Percentiles rank a stretch among this genome's conserved stretches.
phyloP scores from a whole-genome alignment of 257 asterid species.

The Hygrophila difformis region DNA sequence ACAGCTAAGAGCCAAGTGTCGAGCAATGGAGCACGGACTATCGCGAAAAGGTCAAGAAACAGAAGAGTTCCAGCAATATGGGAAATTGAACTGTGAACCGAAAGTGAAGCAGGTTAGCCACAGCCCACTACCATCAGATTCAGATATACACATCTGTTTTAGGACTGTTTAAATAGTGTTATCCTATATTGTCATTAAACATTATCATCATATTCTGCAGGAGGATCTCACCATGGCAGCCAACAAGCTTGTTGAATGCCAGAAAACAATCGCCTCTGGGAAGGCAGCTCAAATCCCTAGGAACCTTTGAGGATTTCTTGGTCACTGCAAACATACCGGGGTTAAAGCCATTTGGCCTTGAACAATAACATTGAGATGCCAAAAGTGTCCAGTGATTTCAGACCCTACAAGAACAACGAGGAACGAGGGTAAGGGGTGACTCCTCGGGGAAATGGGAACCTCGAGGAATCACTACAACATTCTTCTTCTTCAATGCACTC shows the following conservation, averaged over 20 bases:
- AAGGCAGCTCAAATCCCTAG: conserved; percentile 50
- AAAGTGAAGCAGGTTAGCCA: conserved; percentile 52
- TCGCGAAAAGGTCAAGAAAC: conserved; percentile 23
- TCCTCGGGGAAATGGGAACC: conserved; percentile 22
- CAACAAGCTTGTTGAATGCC: conserved; percentile 63
- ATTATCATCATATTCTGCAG: conserved; percentile 20
- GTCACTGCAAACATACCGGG: conserved; percentile 47
- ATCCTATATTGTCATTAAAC: background rate
- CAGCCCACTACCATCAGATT: too few relatives aligned
- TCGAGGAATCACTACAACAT: conserved; percentile 30
- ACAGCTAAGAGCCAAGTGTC: conserved; percentile 27
- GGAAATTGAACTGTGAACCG: conserved; percentile 27
- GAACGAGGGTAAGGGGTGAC: conserved; percentile 16
- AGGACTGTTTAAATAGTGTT: too few relatives aligned
- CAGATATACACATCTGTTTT: too few relatives aligned
- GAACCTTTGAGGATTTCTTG: conserved; percentile 62
- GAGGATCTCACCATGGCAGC: conserved; percentile 67
- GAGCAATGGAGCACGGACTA: conserved; percentile 35
- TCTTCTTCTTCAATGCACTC: conserved; percentile 28
- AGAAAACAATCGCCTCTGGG: conserved; percentile 68
- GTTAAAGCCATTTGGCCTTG: conserved; percentile 20
- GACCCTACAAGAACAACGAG: conserved; percentile 19
- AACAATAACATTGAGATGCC: too few relatives aligned
- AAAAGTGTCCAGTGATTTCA: conserved; percentile 16
- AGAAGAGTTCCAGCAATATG: conserved; percentile 34